Evolutionary conservation across 2,329 filamentous ascomycete genomes (phyloP).

Genomic region (Alternaria postmessia): DNA sequence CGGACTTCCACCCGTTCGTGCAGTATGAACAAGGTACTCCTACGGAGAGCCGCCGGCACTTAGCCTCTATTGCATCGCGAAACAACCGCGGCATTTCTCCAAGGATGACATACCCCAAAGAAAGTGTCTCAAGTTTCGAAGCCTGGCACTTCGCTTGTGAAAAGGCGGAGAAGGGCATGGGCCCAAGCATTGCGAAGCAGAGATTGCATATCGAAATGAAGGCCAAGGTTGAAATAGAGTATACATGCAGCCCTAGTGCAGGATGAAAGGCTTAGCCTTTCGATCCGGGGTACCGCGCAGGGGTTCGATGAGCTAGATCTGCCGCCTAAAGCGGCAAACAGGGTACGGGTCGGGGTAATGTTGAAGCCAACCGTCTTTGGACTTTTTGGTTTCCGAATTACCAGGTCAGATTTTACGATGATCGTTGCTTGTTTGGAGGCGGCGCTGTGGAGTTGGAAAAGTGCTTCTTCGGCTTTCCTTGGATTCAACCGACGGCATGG

Average conservation of each 20-base stretch:
- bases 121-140: conserved; percentile 26
- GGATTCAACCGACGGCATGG: conserved; percentile 42
- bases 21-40: background rate
- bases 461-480: conserved; percentile 18
- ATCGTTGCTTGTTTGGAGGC: conserved; percentile 38
- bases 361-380: conserved; percentile 12
- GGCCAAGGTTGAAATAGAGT: conserved; percentile 43
- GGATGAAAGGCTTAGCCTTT: conserved; percentile 25
- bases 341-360: conserved; percentile 7
- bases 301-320: conserved; percentile 24
- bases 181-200: conserved; percentile 16
- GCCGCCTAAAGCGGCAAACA: conserved; percentile 29
- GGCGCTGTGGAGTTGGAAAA: conserved; percentile 19
- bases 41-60: conserved; percentile 31
- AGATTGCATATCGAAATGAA: conserved; percentile 32
- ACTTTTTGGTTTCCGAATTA: conserved; percentile 14
- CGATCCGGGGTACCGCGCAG: conserved; percentile 22
- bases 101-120: conserved; percentile 27
- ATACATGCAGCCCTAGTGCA: conserved; percentile 37
- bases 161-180: conserved; percentile 19
- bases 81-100: conserved; percentile 14
- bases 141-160: conserved; percentile 17
- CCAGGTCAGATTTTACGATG: conserved; percentile 23
- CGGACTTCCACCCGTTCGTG: background rate
- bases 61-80: conserved; percentile 20